These are phyloP conservation scores for Epicoccum nigrum DNA, from an alignment of 2,329 filamentous ascomycete genomes.

Conservation along the genomic window DNA sequence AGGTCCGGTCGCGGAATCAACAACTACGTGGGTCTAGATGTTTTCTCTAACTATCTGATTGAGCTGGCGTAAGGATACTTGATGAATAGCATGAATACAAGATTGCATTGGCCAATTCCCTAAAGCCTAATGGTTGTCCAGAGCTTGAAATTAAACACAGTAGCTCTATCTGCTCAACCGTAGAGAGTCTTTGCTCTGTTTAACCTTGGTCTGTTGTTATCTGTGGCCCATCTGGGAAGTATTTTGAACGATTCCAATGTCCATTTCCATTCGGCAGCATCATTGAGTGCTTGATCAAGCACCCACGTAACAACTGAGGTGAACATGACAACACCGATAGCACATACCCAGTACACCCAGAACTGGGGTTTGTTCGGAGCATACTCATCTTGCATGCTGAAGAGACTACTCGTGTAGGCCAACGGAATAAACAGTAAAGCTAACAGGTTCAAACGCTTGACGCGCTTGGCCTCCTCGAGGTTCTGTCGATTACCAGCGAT, in stretches of 20 bases:
- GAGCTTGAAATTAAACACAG: too few species aligned
- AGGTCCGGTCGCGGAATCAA: too few species aligned
- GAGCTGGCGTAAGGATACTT: too few species aligned
- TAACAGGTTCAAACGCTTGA: constrained; percentile 42
- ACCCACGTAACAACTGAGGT: constrained; percentile 35
- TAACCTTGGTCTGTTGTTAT: too few species aligned
- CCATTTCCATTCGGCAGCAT: constrained; percentile 42
- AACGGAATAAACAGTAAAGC: constrained; percentile 44
- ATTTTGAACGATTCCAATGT: constrained; percentile 9
- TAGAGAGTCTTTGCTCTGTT: too few species aligned
- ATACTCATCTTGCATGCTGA: constrained; percentile 44
- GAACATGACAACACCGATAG: constrained; percentile 31
- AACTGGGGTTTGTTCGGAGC: constrained; percentile 36
- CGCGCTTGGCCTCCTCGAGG: constrained; percentile 44
- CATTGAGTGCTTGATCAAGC: constrained; percentile 36
- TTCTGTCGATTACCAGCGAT: constrained; percentile 45
- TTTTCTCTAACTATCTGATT: too few species aligned
- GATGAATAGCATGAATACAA: too few species aligned
- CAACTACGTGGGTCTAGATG: too few species aligned
- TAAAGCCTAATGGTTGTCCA: too few species aligned
- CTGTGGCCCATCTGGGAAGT: neutral
- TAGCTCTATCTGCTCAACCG: too few species aligned
- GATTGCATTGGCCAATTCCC: too few species aligned
- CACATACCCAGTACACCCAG: constrained; percentile 44
- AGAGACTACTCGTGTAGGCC: constrained; percentile 41